phyloP scores from a whole-genome alignment of 2,329 filamentous ascomycete species.

The Sporothrix brunneoviolacea region DNA sequence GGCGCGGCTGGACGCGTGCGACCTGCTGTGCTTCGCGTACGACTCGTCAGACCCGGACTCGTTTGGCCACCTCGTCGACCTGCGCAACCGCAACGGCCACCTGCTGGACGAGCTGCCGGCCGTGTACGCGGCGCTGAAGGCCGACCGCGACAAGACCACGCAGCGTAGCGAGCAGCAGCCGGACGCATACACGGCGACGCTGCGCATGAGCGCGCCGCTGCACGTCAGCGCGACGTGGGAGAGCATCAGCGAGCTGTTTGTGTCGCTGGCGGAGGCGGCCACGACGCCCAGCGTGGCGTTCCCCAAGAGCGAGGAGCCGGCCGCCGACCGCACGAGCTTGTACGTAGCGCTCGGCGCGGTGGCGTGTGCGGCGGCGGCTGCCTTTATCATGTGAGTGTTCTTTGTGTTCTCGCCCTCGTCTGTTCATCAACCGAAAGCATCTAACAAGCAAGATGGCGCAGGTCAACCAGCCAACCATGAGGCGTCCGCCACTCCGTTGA shows the following conservation, averaged over 20 bases:
- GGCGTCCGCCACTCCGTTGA: neutral
- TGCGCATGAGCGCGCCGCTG: conserved; percentile 85
- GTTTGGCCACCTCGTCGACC: conserved; percentile 80
- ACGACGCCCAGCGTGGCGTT: conserved; percentile 85
- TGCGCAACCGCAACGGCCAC: conserved; percentile 52
- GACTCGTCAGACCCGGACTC: conserved; percentile 96
- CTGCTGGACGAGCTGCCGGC: conserved; percentile 84
- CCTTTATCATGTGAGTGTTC: conserved; percentile 66
- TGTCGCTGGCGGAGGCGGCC: conserved; percentile 82
- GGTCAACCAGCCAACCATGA: conserved; percentile 16
- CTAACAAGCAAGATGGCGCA: conserved; percentile 15
- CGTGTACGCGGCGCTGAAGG: conserved; percentile 89
- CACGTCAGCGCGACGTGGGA: conserved; percentile 95
- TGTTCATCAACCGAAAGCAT: too few relatives aligned
- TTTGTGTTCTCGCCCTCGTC: neutral
- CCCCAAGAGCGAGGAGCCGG: conserved; percentile 81
- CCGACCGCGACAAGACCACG: conserved; percentile 93
- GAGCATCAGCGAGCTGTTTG: conserved; percentile 90
- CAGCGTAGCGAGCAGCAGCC: conserved; percentile 87
- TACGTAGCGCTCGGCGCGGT: conserved; percentile 79
- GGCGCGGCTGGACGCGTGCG: conserved; percentile 83
- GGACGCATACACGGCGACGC: conserved; percentile 76
- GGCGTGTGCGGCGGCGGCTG: conserved; percentile 55
- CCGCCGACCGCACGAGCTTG: conserved; percentile 73
- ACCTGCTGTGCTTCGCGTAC: conserved; percentile 91